Base-by-base conservation (phyloP, 2,329 filamentous ascomycete genomes). In the Exophiala lecanii-corni region DNA sequence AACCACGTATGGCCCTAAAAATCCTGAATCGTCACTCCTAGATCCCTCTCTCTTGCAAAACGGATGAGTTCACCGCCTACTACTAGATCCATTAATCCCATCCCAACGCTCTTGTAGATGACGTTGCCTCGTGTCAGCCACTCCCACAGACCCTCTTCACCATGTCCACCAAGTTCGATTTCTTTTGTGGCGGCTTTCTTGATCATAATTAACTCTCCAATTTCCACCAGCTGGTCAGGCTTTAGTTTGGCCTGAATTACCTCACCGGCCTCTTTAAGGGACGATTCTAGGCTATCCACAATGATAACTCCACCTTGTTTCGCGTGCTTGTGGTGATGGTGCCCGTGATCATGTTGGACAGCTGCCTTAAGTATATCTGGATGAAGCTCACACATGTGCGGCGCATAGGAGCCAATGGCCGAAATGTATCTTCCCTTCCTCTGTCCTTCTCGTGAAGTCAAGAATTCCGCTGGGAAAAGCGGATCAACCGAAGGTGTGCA, bases 221-320 rank as follows among this genome's bases (percentile, higher is more conserved):
- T 69, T 62, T 96, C 91, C 0, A 95, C 86, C 3, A 96, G 75
- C 55, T 94, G 83, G 34, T 80, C 75, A 0, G 86, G 81, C 16
- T 73, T 72, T 19, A 96, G 69, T 0, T 80, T 81, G 0, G 87
- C 86, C 53, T 87, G 79, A 7, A 94, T 83, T 36, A 97, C 72
- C 68, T 97, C 91, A 0, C 91, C 91, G 0, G 89, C 85, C 60
- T 95, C 87, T 55, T 82, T 81, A 32, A 95, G 62, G 34, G 84
- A 89, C 0, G 85, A 86, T 19, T 87, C 82, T 0, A 94, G 71
- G 7, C 84, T 89, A 58, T 82, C 76, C 2, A 80, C 77, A 3
- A 82, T 67, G 1, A 83, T 64, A 0, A 81, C 74, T 0, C 79
- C 76, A 3, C 79, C 79, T 42, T 78, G 69, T 17, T 71, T 62